Evolutionary conservation across 768 basidiomycete genomes (phyloP).

Genomic region (Brasilioporus rufonigricans): DNA sequence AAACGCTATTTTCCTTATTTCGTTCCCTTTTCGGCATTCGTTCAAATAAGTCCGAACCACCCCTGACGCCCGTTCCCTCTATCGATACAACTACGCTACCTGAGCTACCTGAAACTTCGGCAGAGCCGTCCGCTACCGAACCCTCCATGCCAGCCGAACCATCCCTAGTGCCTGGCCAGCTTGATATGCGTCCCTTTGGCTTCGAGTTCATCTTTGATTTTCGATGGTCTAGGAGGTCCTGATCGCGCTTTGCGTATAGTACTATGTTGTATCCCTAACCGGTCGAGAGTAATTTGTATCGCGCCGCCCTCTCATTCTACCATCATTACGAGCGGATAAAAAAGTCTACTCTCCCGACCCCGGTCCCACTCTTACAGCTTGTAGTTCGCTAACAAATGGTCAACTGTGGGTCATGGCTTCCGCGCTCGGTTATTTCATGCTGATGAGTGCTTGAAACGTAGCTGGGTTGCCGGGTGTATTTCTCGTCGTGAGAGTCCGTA

Average conservation of each 20-base stretch:
- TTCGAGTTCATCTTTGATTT: slow-evolving; percentile 74
- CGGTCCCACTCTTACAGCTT: neutral
- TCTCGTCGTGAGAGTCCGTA: neutral
- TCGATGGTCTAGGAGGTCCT: slow-evolving; percentile 49
- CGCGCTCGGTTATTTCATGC: neutral
- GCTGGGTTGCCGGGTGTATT: neutral
- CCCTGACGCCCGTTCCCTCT: neutral
- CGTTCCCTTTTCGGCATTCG: slow-evolving; percentile 24
- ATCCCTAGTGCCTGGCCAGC: slow-evolving; percentile 45
- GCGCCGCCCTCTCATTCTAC: neutral
- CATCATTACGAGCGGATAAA: neutral
- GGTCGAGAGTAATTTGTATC: slow-evolving; percentile 14
- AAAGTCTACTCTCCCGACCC: too few species aligned
- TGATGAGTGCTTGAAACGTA: neutral
- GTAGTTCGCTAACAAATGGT: neutral
- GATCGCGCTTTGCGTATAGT: slow-evolving; percentile 10
- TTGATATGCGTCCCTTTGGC: slow-evolving; percentile 73
- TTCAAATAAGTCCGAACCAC: slow-evolving; percentile 1
- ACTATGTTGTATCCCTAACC: slow-evolving; percentile 21
- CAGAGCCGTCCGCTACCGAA: slow-evolving; percentile 1
- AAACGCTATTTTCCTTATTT: slow-evolving; percentile 23
- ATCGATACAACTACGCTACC: neutral
- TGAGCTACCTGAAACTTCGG: slow-evolving; percentile 8
- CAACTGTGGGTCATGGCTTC: neutral
- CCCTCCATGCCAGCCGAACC: slow-evolving; percentile 15